A percentile compares a stretch with the other conserved stretches of the same genome.
These are phyloP conservation scores for Bauhinia variegata DNA, from an alignment of 306 rosid species.

Conservation along the genomic window DNA sequence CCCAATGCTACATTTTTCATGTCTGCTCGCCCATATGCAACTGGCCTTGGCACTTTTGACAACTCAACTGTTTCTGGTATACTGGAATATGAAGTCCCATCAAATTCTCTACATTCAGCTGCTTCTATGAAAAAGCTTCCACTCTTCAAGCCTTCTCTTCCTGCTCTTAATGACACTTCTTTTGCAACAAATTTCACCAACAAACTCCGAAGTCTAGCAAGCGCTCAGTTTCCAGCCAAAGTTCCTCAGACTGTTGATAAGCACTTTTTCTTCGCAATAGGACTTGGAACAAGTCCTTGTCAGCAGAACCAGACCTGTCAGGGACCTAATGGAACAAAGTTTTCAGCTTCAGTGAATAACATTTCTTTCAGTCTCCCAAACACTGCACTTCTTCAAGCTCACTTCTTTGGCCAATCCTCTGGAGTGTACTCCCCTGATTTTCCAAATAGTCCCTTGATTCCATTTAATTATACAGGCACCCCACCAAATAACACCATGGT, in stretches of 20 bases:
- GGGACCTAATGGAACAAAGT: slow-evolving; percentile 72
- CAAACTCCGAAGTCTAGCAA: slow-evolving; percentile 58
- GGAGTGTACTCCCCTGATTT: slow-evolving; percentile 50
- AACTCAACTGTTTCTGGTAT: slow-evolving; percentile 70
- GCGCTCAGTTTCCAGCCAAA: slow-evolving; percentile 55
- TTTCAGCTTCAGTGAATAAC: slow-evolving; percentile 74
- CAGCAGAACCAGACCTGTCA: slow-evolving; percentile 52
- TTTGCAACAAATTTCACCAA: slow-evolving; percentile 51
- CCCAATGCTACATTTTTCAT: slow-evolving; percentile 68
- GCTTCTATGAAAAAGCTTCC: slow-evolving; percentile 40
- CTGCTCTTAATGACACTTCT: slow-evolving; percentile 64
- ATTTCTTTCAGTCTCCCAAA: slow-evolving; percentile 55
- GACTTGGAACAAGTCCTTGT: slow-evolving; percentile 70
- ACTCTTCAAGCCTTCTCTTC: slow-evolving; percentile 54
- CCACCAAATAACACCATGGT: slow-evolving; percentile 68
- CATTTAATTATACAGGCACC: slow-evolving; percentile 59
- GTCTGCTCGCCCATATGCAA: slow-evolving; percentile 60
- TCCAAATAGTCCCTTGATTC: slow-evolving; percentile 44
- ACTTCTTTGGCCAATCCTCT: slow-evolving; percentile 51
- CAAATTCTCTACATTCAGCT: slow-evolving; percentile 21
- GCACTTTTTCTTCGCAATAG: slow-evolving; percentile 61
- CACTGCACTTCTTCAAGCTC: slow-evolving; percentile 63
- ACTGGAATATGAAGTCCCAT: slow-evolving; percentile 51
- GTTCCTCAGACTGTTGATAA: slow-evolving; percentile 65
- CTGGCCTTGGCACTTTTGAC: slow-evolving; percentile 70